Evolutionary conservation across 257 asterid species (phyloP).

Genomic region (Jasminum sambac): DNA sequence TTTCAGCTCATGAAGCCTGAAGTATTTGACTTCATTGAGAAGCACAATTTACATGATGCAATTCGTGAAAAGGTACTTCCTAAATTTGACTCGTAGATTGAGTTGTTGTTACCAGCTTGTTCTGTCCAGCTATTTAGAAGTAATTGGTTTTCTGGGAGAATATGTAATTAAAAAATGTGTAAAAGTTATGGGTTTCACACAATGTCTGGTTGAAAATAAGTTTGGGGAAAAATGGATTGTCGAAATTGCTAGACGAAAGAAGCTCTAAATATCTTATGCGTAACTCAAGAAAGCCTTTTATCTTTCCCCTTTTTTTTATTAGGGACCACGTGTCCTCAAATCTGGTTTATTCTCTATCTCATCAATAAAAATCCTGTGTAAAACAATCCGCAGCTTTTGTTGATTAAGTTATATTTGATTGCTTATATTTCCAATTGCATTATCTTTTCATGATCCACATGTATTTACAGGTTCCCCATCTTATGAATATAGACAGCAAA

Average conservation of each 20-base stretch:
- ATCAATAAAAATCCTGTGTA: not conserved
- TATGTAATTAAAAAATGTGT: no score
- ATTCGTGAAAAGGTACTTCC: slow-evolving; percentile 74
- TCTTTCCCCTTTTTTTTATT: slow-evolving; percentile 1
- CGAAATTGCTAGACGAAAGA: no score
- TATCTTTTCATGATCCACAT: slow-evolving; percentile 20
- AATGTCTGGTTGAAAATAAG: no score
- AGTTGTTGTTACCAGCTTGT: not conserved
- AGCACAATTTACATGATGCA: slow-evolving; percentile 81
- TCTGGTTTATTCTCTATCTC: not conserved
- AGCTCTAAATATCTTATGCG: not conserved
- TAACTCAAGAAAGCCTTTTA: slow-evolving; percentile 14
- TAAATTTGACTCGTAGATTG: slow-evolving; percentile 10
- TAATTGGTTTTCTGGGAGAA: no score
- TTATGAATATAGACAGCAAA: slow-evolving; percentile 89
- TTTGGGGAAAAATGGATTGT: no score
- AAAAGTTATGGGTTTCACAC: no score
- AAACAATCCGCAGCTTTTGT: not conserved
- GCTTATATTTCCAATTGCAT: not conserved
- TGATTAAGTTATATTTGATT: not conserved
- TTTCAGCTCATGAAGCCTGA: slow-evolving; percentile 88
- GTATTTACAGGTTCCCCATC: slow-evolving; percentile 79
- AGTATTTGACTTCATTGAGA: slow-evolving; percentile 89
- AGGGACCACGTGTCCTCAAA: slow-evolving; percentile 16
- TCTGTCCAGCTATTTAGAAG: no score